phyloP scores from a whole-genome alignment of 805 yeast species.

The Nakazawaea anatomiae region DNA sequence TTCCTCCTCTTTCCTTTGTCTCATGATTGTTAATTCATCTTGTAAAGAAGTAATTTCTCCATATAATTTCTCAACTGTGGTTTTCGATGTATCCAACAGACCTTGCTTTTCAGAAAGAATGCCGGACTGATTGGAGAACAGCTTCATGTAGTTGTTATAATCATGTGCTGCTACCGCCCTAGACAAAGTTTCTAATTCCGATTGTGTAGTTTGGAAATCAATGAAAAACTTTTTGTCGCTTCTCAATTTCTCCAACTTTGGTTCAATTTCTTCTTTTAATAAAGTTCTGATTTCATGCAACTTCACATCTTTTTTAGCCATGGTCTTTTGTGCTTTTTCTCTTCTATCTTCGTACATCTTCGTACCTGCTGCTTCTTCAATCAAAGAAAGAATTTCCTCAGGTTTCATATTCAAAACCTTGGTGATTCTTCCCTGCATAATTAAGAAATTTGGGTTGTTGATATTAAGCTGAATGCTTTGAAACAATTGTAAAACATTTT shows the following conservation, averaged over 20 bases:
- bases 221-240: conserved; percentile 76
- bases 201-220: conserved; percentile 81
- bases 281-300: conserved; percentile 69
- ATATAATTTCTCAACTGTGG: conserved; percentile 37
- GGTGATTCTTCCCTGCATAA: conserved; percentile 98
- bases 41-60: conserved; percentile 54
- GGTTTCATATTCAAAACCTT: conserved; percentile 97
- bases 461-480: conserved; percentile 94
- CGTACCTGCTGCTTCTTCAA: conserved; percentile 98
- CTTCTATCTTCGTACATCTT: conserved; percentile 91
- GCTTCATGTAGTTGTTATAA: conserved; percentile 38
- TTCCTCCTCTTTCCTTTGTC: conserved; percentile 49
- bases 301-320: conserved; percentile 86
- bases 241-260: conserved; percentile 76
- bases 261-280: conserved; percentile 84
- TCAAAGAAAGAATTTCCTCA: conserved; percentile 76
- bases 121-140: conserved; percentile 37
- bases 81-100: conserved; percentile 33
- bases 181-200: conserved; percentile 70
- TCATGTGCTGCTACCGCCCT: conserved; percentile 76
- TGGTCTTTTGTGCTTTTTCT: conserved; percentile 85
- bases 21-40: conserved; percentile 53
- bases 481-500: conserved; percentile 80
- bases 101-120: conserved; percentile 35
- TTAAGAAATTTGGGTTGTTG: conserved; percentile 93